phyloP scores from a whole-genome alignment of 2,329 filamentous ascomycete species.

The Fusarium cyanostomum region DNA sequence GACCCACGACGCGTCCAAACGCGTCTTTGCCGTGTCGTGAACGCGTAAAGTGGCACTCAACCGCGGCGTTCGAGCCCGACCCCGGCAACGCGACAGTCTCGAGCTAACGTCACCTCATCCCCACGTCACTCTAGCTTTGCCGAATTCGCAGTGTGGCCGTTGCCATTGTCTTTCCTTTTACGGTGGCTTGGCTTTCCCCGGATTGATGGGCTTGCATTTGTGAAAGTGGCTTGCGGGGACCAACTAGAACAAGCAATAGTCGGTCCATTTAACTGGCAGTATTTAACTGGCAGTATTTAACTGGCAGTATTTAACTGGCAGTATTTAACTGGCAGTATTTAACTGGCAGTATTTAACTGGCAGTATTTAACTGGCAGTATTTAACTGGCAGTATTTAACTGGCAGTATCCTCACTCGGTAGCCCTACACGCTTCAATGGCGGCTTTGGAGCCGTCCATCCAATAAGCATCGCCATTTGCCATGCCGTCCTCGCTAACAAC shows the following conservation, averaged over 20 bases:
- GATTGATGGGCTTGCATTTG: not conserved
- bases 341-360: too few species aligned
- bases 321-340: too few species aligned
- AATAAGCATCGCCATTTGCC: not conserved
- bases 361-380: too few species aligned
- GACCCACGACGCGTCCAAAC: constrained; percentile 8
- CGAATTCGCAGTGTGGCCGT: not conserved
- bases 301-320: too few species aligned
- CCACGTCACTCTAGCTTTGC: constrained; percentile 17
- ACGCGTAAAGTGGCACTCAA: constrained; percentile 20
- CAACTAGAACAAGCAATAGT: not conserved
- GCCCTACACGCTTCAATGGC: too few species aligned
- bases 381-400: too few species aligned
- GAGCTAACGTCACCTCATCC: not conserved
- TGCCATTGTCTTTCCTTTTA: not conserved
- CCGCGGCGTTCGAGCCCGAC: constrained; percentile 6
- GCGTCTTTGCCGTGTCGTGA: not conserved
- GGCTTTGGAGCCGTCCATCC: not conserved
- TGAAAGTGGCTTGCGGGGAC: not conserved
- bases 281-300: too few species aligned
- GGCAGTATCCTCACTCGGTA: too few species aligned
- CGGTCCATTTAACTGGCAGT: not conserved
- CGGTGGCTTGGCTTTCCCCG: constrained; percentile 8
- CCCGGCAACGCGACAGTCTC: constrained; percentile 4
- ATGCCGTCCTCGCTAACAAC: not conserved